Evolutionary conservation across 805 yeast genomes (phyloP), one percentile per base, ranked within the genome.

Genomic region (Metschnikowia gruessii): DNA sequence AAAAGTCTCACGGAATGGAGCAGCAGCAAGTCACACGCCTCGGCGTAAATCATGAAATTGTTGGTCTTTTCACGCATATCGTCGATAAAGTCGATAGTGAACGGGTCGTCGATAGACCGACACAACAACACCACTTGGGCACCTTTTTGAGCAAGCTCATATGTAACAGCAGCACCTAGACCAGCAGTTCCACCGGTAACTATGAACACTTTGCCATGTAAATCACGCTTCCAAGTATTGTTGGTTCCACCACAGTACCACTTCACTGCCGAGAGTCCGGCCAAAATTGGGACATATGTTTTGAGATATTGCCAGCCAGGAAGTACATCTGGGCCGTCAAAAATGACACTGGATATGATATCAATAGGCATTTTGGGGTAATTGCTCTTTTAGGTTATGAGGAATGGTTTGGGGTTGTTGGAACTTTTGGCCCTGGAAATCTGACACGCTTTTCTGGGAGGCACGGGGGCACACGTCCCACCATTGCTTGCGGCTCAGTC

Each of bases 131-230:
- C 79, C 42, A 92, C 57, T 62, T 94, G 98, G 0, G 98, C 97
- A 3, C 99, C 99, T 42, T 80, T 67, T 0, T 54, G 45, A 0
- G 97, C 97, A 57, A 94, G 62, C 28, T 90, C 90, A 31, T 75
- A 72, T 0, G 80, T 94, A 3, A 87, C 76, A 3, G 80, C 77
- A 0, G 92, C 85, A 0, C 99, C 99, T 50, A 89, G 63, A 0
- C 98, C 97, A 1, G 95, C 77, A 0, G 98, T 92, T 1, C 96
- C 99, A n/a, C 99, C 99, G 0, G 94, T 85, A 6, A 87, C 74
- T 17, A 87, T 70, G 57, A 75, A 85, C 4, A 91, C 98, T 58
- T 83, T 82, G 1, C 98, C 97, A 61, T 94, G 96, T 62, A 92
- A 66, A 53, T 90, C 91, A 49, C 97, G 75, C 51, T 88, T 96